phyloP scores from a whole-genome alignment of 495 filamentous ascomycete species.

The Daldinia decipiens region DNA sequence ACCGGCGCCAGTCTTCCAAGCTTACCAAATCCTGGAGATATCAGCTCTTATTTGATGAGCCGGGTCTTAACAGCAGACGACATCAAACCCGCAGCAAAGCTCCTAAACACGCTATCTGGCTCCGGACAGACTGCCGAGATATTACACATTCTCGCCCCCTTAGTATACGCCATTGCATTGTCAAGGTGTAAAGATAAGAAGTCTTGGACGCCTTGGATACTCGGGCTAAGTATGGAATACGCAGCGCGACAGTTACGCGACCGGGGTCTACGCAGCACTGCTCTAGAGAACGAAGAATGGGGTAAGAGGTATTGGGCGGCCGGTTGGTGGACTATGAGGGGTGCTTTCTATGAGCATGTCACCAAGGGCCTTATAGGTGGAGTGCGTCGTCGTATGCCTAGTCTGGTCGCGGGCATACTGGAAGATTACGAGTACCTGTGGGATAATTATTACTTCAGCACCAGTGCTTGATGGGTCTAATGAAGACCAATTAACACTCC shows the following conservation, averaged over 20 bases:
- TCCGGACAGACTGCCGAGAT: slow-evolving; percentile 80
- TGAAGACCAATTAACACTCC: slow-evolving; percentile 18
- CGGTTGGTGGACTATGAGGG: slow-evolving; percentile 94
- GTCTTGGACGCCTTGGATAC: slow-evolving; percentile 88
- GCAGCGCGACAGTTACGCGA: slow-evolving; percentile 83
- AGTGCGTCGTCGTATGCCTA: slow-evolving; percentile 78
- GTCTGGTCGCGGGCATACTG: slow-evolving; percentile 80
- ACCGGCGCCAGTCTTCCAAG: slow-evolving; percentile 85
- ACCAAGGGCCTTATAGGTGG: slow-evolving; percentile 81
- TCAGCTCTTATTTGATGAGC: slow-evolving; percentile 85
- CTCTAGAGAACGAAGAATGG: slow-evolving; percentile 88
- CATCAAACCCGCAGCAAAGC: slow-evolving; percentile 85
- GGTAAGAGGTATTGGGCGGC: slow-evolving; percentile 85
- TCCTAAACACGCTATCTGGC: slow-evolving; percentile 81
- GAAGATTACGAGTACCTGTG: slow-evolving; percentile 98
- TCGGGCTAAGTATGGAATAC: slow-evolving; percentile 88
- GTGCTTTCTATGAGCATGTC: slow-evolving; percentile 94
- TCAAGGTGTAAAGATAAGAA: slow-evolving; percentile 70
- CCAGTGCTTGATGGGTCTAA: slow-evolving; percentile 50
- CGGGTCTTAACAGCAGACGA: slow-evolving; percentile 95
- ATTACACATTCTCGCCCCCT: slow-evolving; percentile 89
- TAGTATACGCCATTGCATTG: slow-evolving; percentile 88
- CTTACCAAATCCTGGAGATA: slow-evolving; percentile 80
- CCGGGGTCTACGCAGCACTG: slow-evolving; percentile 78
- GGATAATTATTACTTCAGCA: slow-evolving; percentile 95